Base-by-base conservation (phyloP, 2,329 filamentous ascomycete genomes). In the Atkinsonella hypoxylon region DNA sequence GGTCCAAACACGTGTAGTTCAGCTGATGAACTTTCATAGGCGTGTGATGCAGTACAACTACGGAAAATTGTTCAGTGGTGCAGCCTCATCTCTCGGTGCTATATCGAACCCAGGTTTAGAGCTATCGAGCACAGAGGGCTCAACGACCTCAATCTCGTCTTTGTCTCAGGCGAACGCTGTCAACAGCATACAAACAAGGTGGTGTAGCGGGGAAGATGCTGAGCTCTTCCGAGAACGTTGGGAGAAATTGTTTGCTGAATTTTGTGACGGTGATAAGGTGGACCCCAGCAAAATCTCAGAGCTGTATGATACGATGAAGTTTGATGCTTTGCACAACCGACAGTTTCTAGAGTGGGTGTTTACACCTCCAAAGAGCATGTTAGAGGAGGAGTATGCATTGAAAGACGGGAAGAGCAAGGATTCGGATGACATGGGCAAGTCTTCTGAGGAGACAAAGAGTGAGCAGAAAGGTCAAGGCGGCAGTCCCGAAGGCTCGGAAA, bases 231-330 rank as follows among this genome's bases (percentile, higher is more conserved):
- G 86, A 58, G 93, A 98, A 66, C 81, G 93, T 31, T 98, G 93
- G 93, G 93, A 97, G 70, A 98, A 98, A 71, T 78, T 98, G 2
- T 98, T 98, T 68, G 81, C 84, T 45, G 93, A 98, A 64, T 98
- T 98, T 61, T 93, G 87, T 57, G 94, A 98, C 65, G 85, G 87
- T 1, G 93, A 98, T 61, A 98, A 98, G 72, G 89, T 97, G 17
- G 93, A 98, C 66, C 94, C 94, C 17, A 95, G 90, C 74, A 98
- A 98, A 72, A 91, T 98, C 55, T 96, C 89, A 5, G 93, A 98
- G 70, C 78, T 98, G 2, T 98, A 98, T 66, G 93, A 98, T 66
- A 97, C 91, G 18, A 97, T 98, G 93, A 98, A 98, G 67, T 98
- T 97, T 57, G 93, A 98, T 65, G 93, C 93, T 1, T 75, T 98